Conservation (phyloP, 371 early-diverging fungal species). For the Apophysomyces variabilis region DNA sequence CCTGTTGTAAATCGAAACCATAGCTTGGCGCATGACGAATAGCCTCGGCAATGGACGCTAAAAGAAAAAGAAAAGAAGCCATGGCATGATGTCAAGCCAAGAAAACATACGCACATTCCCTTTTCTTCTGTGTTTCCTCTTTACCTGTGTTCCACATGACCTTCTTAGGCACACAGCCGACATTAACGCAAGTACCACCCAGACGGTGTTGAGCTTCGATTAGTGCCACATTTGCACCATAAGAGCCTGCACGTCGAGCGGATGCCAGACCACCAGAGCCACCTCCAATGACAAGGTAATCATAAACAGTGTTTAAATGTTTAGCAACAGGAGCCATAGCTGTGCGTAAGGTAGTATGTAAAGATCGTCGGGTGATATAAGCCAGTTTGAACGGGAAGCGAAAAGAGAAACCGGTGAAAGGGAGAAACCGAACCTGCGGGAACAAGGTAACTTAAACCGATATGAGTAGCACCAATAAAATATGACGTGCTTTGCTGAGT, state of each 20-base stretch:
- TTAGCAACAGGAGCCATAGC: constrained; percentile 37
- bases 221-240: constrained; percentile 90
- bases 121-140: not conserved
- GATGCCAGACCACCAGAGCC: constrained; percentile 89
- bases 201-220: constrained; percentile 83
- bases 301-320: constrained; percentile 58
- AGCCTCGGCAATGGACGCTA: constrained; percentile 85
- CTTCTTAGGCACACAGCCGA: constrained; percentile 99
- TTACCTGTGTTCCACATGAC: constrained; percentile 94
- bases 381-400: not conserved
- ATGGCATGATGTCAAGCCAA: not conserved
- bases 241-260: constrained; percentile 91
- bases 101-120: not conserved
- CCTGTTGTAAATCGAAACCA: constrained; percentile 74
- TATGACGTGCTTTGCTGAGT: too few relatives aligned
- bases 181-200: constrained; percentile 97
- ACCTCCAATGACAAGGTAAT: constrained; percentile 93
- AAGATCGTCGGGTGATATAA: constrained; percentile 31
- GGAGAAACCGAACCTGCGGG: not conserved
- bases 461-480: too few relatives aligned
- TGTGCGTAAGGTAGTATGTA: constrained; percentile 17
- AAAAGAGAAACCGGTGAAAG: not conserved
- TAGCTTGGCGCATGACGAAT: constrained; percentile 87
- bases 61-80: not conserved
- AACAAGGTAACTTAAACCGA: too few relatives aligned